Percentiles rank a stretch among this genome's conserved stretches.
Conservation (phyloP, 2,329 filamentous ascomycete species). For the Cercospora citrullina region DNA sequence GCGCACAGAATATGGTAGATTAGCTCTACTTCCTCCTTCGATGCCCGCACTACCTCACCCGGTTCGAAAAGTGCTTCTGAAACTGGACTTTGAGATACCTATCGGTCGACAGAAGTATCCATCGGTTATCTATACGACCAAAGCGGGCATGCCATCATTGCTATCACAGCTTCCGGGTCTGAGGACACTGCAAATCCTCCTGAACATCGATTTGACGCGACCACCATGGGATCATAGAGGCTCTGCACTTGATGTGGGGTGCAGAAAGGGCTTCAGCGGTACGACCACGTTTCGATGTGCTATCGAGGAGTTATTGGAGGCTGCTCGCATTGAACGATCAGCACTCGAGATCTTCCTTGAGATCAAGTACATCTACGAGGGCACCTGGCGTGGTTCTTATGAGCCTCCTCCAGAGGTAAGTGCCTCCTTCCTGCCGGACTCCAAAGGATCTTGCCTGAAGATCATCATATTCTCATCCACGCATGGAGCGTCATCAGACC, state of each 20-base stretch:
- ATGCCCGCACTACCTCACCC: conserved; percentile 13
- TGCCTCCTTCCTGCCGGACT: background rate
- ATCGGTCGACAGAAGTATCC: conserved; percentile 21
- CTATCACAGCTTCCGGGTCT: conserved; percentile 17
- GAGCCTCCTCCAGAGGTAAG: conserved; percentile 11
- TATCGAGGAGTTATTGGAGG: conserved; percentile 18
- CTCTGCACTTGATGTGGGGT: conserved; percentile 13
- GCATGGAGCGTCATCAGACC: background rate
- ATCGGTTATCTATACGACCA: conserved; percentile 16
- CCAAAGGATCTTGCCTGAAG: background rate
- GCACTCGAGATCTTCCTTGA: conserved; percentile 14
- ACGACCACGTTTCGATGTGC: conserved; percentile 18
- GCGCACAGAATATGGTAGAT: conserved; percentile 8
- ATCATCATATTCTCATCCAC: background rate
- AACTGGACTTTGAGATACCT: conserved; percentile 15
- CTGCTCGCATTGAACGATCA: conserved; percentile 6
- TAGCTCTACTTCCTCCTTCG: conserved; percentile 11
- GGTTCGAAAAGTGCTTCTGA: conserved; percentile 12
- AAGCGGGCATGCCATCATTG: conserved; percentile 20
- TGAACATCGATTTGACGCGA: conserved; percentile 16
- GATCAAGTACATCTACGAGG: conserved; percentile 18
- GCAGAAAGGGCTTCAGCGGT: conserved; percentile 22
- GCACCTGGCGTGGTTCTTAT: conserved; percentile 18
- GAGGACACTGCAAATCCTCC: conserved; percentile 13
- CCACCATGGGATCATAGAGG: conserved; percentile 18